These are phyloP conservation scores for Cyanidiococcus yangmingshanensis DNA, from an alignment of 23 red algal genomes.

Conservation along the genomic window DNA sequence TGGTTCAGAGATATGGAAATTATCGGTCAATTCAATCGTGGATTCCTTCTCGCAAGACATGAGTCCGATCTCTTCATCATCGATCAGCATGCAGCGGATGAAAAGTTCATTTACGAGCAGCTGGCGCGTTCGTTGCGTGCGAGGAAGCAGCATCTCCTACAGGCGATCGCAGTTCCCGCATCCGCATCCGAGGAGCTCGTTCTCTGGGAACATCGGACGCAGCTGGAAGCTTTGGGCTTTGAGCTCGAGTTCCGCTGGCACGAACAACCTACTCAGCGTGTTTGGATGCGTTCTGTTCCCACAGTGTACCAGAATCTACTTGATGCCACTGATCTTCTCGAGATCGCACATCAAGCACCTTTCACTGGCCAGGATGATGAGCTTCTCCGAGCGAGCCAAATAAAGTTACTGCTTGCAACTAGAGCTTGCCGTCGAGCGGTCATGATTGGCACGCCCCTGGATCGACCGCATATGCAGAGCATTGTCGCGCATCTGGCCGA, in stretches of 20 bases:
- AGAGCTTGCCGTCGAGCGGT: slow-evolving; percentile 83
- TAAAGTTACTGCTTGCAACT: slow-evolving; percentile 60
- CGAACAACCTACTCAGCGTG: slow-evolving; percentile 37
- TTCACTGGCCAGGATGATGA: background rate
- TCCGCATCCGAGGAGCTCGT: slow-evolving; percentile 68
- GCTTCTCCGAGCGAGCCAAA: slow-evolving; percentile 14
- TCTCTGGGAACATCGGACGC: slow-evolving; percentile 29
- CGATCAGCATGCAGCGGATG: slow-evolving; percentile 95
- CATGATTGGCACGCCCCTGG: slow-evolving; percentile 78
- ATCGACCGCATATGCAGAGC: slow-evolving; percentile 34
- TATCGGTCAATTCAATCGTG: slow-evolving; percentile 87
- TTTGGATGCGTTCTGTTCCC: slow-evolving; percentile 40
- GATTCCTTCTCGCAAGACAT: slow-evolving; percentile 57
- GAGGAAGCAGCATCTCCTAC: slow-evolving; percentile 40
- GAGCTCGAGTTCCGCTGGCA: slow-evolving; percentile 24
- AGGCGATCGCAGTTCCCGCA: slow-evolving; percentile 35
- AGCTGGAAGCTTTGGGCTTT: slow-evolving; percentile 45
- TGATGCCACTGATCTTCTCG: slow-evolving; percentile 49
- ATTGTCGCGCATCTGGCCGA: slow-evolving; percentile 42
- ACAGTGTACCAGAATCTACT: slow-evolving; percentile 50
- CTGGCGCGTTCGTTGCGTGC: slow-evolving; percentile 29
- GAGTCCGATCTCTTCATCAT: slow-evolving; percentile 67
- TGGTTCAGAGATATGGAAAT: slow-evolving; percentile 58
- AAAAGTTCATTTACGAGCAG: slow-evolving; percentile 82
- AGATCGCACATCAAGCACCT: slow-evolving; percentile 29